Percentiles rank a stretch among this genome's conserved stretches.
Evolutionary conservation across 495 filamentous ascomycete genomes (phyloP).

Genomic region (Penicillium lividum): DNA sequence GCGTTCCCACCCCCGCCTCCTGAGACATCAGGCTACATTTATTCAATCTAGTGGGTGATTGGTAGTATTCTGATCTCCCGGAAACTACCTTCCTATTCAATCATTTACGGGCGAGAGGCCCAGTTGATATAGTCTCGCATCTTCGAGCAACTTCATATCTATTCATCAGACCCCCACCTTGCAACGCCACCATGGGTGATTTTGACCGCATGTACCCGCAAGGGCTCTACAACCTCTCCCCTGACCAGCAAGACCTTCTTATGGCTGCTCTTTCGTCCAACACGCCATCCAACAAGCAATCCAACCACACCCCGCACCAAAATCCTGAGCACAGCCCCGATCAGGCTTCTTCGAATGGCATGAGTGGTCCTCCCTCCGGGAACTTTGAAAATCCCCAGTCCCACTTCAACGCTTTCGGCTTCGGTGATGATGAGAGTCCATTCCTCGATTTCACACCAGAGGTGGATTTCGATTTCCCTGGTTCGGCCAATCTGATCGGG

Average conservation of each 20-base stretch:
- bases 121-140: slow-evolving; percentile 13
- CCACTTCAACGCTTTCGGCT: slow-evolving; percentile 44
- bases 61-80: slow-evolving; percentile 7
- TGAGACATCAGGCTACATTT: not conserved
- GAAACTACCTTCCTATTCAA: slow-evolving; percentile 1
- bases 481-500: slow-evolving; percentile 68
- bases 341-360: slow-evolving; percentile 33
- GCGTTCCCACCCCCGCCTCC: slow-evolving; percentile 2
- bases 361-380: slow-evolving; percentile 51
- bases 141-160: slow-evolving; percentile 5
- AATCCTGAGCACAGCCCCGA: slow-evolving; percentile 37
- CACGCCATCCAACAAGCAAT: slow-evolving; percentile 42
- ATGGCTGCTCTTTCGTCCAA: slow-evolving; percentile 87
- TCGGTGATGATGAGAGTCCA: slow-evolving; percentile 69
- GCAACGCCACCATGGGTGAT: slow-evolving; percentile 33
- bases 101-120: slow-evolving; percentile 21
- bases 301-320: slow-evolving; percentile 28
- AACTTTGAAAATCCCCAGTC: slow-evolving; percentile 47
- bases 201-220: slow-evolving; percentile 43
- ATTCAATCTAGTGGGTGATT: slow-evolving; percentile 2
- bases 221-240: slow-evolving; percentile 65
- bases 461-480: slow-evolving; percentile 66
- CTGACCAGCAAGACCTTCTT: slow-evolving; percentile 83
- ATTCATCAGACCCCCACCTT: slow-evolving; percentile 2
- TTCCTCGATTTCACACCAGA: slow-evolving; percentile 82